Evolutionary conservation across 2,329 filamentous ascomycete genomes (phyloP).

Genomic region (Phaeosphaeria sp.): DNA sequence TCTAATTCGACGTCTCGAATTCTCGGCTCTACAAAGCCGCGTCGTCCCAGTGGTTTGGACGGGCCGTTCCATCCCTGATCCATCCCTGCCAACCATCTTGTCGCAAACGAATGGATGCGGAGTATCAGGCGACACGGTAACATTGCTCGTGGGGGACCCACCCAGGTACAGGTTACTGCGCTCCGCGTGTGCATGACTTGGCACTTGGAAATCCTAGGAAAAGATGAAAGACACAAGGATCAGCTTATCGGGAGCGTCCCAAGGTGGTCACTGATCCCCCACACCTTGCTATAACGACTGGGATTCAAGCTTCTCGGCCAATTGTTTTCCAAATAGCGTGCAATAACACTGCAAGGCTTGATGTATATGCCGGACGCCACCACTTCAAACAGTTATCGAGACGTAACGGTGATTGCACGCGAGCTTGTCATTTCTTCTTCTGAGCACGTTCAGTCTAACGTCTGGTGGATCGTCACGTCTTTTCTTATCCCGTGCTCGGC

Average conservation of each 20-base stretch:
- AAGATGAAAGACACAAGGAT: background rate
- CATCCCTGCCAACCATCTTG: background rate
- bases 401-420: background rate
- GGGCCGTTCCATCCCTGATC: conserved; percentile 4
- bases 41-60: background rate
- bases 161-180: background rate
- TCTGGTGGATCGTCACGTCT: conserved; percentile 23
- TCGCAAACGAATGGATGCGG: background rate
- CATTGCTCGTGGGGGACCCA: background rate
- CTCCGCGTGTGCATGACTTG: conserved; percentile 1
- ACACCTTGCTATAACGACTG: background rate
- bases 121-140: background rate
- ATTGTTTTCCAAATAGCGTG: background rate
- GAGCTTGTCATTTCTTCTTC: background rate
- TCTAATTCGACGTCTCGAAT: background rate
- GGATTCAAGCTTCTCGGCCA: background rate
- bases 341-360: background rate
- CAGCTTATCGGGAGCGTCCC: background rate
- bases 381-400: background rate
- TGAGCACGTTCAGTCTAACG: conserved; percentile 5
- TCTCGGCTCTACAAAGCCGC: background rate
- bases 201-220: background rate
- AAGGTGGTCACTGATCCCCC: background rate
- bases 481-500: conserved; percentile 16
- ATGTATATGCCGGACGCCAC: background rate